A percentile compares a stretch with the other conserved stretches of the same genome.
These are phyloP conservation scores for Alternaria infectoria DNA, from an alignment of 2,329 filamentous ascomycete species.

Conservation along the genomic window DNA sequence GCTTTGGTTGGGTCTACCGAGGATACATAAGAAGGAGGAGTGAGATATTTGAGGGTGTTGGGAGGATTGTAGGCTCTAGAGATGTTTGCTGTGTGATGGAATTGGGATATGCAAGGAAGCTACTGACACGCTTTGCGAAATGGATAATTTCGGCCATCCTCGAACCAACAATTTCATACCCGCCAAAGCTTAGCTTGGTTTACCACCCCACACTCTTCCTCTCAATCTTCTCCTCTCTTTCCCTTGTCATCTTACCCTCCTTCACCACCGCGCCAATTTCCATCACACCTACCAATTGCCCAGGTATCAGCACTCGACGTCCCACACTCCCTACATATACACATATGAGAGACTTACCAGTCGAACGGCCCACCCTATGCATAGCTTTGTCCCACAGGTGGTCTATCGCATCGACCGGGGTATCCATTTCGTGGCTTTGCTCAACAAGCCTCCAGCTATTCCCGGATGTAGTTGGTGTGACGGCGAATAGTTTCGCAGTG, in stretches of 20 bases:
- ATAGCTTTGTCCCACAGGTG: slow-evolving; percentile 4
- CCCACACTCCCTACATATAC: background rate
- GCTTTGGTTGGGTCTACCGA: slow-evolving; percentile 60
- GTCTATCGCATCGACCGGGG: slow-evolving; percentile 9
- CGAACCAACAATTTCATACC: background rate
- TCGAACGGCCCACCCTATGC: background rate
- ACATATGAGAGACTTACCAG: background rate
- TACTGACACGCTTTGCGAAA: background rate
- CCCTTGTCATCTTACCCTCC: background rate
- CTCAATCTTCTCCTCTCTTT: rapidly evolving
- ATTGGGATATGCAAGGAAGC: background rate
- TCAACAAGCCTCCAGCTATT: background rate
- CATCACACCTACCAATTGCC: background rate
- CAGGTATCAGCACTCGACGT: background rate
- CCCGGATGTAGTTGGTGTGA: background rate
- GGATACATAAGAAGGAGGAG: slow-evolving; percentile 52
- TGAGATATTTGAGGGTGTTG: slow-evolving; percentile 4
- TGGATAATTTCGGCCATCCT: background rate
- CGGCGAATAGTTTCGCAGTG: background rate
- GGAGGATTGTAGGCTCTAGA: background rate
- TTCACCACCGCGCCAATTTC: background rate
- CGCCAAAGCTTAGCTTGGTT: background rate
- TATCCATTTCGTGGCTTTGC: background rate
- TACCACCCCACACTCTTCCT: background rate
- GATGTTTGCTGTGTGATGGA: background rate